Evolutionary conservation across 2,329 filamentous ascomycete genomes (phyloP).

Genomic region (Penicillium psychrosexuale): DNA sequence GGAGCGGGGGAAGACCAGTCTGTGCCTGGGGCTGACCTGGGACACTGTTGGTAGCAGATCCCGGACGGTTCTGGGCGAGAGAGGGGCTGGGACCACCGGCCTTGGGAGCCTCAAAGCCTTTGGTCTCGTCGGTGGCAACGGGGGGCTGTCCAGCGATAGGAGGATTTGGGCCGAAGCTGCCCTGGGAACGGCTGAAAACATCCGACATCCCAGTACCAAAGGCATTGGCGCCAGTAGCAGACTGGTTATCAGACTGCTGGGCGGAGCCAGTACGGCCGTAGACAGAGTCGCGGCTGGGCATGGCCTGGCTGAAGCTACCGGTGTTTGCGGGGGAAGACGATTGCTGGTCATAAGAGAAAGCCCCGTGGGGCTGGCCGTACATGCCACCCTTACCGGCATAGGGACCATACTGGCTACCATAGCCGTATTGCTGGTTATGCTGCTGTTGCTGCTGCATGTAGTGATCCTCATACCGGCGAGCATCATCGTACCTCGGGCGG

Average conservation of each 20-base stretch:
- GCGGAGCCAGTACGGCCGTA: conserved; percentile 59
- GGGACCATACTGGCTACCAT: conserved; percentile 49
- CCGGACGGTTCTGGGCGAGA: conserved; percentile 61
- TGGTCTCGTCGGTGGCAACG: conserved; percentile 53
- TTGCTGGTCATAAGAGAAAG: conserved; percentile 60
- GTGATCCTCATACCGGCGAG: conserved; percentile 48
- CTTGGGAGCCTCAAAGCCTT: conserved; percentile 58
- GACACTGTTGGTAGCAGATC: conserved; percentile 60
- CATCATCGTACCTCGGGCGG: conserved; percentile 51
- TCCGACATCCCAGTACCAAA: conserved; percentile 55
- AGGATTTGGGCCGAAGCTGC: conserved; percentile 56
- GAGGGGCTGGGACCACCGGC: conserved; percentile 58
- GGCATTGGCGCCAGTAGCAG: conserved; percentile 48
- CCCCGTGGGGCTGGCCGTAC: conserved; percentile 60
- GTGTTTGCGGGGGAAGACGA: conserved; percentile 62
- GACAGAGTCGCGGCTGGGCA: conserved; percentile 53
- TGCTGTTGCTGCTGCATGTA: conserved; percentile 28
- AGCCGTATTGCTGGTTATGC: conserved; percentile 54
- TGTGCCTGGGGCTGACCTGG: conserved; percentile 51
- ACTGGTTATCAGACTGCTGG: conserved; percentile 54
- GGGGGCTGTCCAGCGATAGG: conserved; percentile 50
- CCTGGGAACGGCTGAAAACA: conserved; percentile 58
- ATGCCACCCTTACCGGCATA: conserved; percentile 58
- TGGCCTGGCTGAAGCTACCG: conserved; percentile 43
- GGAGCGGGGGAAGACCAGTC: conserved; percentile 53